Evolutionary conservation across 257 asterid species (phyloP), one percentile per base, ranked within the genome.

Genomic region (Sherardia arvensis): DNA sequence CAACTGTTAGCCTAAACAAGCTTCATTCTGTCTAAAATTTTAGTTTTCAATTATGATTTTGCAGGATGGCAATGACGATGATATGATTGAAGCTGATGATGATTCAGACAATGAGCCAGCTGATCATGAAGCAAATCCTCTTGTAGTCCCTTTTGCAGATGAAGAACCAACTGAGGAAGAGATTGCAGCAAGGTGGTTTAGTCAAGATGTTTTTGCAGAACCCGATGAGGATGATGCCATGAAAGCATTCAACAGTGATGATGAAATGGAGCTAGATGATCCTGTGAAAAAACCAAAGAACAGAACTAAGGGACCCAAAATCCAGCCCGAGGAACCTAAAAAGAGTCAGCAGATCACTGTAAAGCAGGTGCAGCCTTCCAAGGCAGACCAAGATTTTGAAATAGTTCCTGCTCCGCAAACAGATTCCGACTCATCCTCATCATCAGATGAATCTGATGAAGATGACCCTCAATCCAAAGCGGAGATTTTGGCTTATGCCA

Each of bases 201-300:
- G 85, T 64, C 99, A 93, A 69, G 97, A 93, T 66, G 90, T 93
- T 67, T 93, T 93, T 63, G 68, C 77, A 74, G 96, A 90, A 38
- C 79, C 63, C 20, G 92, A 83, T 6, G 96, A 80, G 65, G 75
- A 62, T 0, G 86, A 81, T 53, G 70, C 74, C 29, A 47, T 72
- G 64, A 84, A 66, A 28, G 78, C 78, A 29, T 80, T 78, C 43
- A 88, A 80, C 26, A 82, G 87, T 65, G 97, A 85, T 21, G 97
- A 90, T 59, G 99, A 93, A 59, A 90, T 85, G 86, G 79, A 59
- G 73, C 54, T 79, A 11, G 78, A 76, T 29, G 68, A 65, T 43
- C 65, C 69, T 10, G 70, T 14, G 2, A 45, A 66, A 56, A 71
- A 54, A 32, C 30, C 65, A 11, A 74, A 53, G 69, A 78, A 74